Evolutionary conservation across 768 basidiomycete species (phyloP).

Genomic region (Dioszegia aurantiaca): DNA sequence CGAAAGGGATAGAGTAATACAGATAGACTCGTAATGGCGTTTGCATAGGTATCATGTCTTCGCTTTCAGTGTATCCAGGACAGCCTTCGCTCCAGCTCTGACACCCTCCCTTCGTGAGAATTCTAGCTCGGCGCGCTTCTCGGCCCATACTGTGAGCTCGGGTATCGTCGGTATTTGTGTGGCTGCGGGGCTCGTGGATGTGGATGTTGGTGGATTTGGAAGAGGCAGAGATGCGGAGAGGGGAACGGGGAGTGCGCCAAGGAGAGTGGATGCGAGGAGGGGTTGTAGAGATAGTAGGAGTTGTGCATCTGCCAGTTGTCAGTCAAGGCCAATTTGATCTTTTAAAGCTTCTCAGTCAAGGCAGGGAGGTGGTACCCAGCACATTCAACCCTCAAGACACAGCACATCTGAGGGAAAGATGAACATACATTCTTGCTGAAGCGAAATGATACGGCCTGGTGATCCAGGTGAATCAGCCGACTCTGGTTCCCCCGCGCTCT

Average conservation of each 20-base stretch:
- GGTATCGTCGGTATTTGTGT: constrained; percentile 2
- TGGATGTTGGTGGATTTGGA: background rate
- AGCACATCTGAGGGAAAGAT: background rate
- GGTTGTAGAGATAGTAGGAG: constrained; percentile 8
- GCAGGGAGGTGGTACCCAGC: no score
- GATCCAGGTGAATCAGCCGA: background rate
- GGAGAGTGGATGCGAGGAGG: constrained; percentile 6
- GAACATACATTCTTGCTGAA: constrained; percentile 12
- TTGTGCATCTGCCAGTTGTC: constrained; percentile 6
- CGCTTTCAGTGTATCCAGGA: constrained; percentile 21
- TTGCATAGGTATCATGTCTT: background rate
- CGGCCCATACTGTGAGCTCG: constrained; percentile 23
- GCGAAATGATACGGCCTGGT: constrained; percentile 2
- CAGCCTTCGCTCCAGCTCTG: constrained; percentile 17
- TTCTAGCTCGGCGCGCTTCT: constrained; percentile 22
- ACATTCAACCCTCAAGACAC: no score
- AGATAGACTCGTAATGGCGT: background rate
- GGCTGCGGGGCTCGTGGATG: background rate
- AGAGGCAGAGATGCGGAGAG: constrained; percentile 8
- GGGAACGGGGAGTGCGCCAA: constrained; percentile 24
- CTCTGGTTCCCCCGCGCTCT: background rate
- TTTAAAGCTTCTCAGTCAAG: no score
- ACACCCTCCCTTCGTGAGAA: constrained; percentile 24
- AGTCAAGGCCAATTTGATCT: background rate
- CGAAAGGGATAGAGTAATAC: background rate